These are phyloP conservation scores for Rhodosporidiobolus odoratus DNA, from an alignment of 768 basidiomycete species.

Conservation along the genomic window DNA sequence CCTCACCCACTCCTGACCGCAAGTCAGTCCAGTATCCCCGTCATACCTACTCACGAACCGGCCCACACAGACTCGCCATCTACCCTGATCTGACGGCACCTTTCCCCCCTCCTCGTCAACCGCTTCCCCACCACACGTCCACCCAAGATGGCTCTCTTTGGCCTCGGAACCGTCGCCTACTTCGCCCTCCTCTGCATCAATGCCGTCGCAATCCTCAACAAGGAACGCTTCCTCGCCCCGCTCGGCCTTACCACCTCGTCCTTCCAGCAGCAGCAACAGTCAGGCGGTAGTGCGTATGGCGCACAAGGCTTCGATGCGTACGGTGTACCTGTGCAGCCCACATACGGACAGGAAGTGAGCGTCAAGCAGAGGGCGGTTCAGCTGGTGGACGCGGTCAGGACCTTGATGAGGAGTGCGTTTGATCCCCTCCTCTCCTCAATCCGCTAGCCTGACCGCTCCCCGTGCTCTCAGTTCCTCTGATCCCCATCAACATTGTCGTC, in stretches of 20 bases:
- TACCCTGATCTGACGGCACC: neutral
- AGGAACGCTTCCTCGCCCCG: slow-evolving; percentile 84
- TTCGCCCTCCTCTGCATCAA: slow-evolving; percentile 83
- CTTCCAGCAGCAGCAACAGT: slow-evolving; percentile 10
- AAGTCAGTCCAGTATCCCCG: too few relatives aligned
- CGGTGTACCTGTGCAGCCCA: slow-evolving; percentile 10
- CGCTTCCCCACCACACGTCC: too few relatives aligned
- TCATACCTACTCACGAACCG: too few relatives aligned
- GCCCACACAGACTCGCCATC: neutral
- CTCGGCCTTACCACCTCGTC: slow-evolving; percentile 21
- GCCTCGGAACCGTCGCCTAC: slow-evolving; percentile 60
- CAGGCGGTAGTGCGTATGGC: neutral
- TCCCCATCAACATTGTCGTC: slow-evolving; percentile 76
- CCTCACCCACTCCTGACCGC: too few relatives aligned
- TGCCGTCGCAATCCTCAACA: slow-evolving; percentile 88
- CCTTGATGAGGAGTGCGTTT: slow-evolving; percentile 89
- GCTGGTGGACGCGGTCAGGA: slow-evolving; percentile 90
- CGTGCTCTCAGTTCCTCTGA: slow-evolving; percentile 71
- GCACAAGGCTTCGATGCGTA: slow-evolving; percentile 20
- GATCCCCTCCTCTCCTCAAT: slow-evolving; percentile 14
- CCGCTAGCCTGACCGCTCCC: slow-evolving; percentile 3
- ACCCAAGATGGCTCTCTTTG: slow-evolving; percentile 42
- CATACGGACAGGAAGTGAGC: slow-evolving; percentile 44
- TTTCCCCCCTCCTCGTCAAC: neutral
- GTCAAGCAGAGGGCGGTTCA: slow-evolving; percentile 82